Conservation (phyloP, 2,329 filamentous ascomycete genomes). For the Lojkania enalia region DNA sequence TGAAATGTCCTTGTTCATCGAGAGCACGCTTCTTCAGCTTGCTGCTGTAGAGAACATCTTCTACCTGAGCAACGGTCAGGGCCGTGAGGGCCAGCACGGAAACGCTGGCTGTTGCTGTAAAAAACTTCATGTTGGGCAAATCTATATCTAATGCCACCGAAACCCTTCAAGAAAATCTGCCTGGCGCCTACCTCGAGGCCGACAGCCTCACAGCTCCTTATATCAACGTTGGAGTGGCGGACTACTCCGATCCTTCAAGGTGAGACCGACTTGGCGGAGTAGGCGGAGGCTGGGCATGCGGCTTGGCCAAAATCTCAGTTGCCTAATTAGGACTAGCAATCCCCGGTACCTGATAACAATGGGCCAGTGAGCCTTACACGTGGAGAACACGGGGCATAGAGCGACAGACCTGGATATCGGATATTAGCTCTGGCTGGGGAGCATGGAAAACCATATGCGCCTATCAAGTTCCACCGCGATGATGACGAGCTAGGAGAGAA, state of each 20-base stretch:
- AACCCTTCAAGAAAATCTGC: slow-evolving; percentile 5
- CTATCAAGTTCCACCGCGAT: too few species aligned
- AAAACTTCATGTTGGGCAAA: slow-evolving; percentile 27
- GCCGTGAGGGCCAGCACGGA: slow-evolving; percentile 27
- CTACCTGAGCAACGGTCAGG: slow-evolving; percentile 19
- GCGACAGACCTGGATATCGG: slow-evolving; percentile 6
- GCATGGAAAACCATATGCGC: too few species aligned
- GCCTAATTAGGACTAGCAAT: neutral
- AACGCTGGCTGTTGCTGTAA: slow-evolving; percentile 12
- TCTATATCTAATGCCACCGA: neutral
- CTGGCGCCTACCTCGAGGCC: neutral
- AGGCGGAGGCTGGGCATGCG: neutral
- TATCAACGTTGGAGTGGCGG: slow-evolving; percentile 8
- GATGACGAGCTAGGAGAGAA: too few species aligned
- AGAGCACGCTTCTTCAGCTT: slow-evolving; percentile 36
- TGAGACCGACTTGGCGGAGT: slow-evolving; percentile 1
- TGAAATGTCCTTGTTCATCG: slow-evolving; percentile 38
- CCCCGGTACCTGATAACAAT: neutral
- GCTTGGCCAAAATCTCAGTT: slow-evolving; percentile 3
- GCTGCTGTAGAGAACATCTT: slow-evolving; percentile 36
- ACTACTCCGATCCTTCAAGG: neutral
- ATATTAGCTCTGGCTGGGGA: too few species aligned
- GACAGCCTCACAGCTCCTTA: slow-evolving; percentile 17
- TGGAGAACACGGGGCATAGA: neutral
- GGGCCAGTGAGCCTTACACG: slow-evolving; percentile 3